phyloP scores from a whole-genome alignment of 2,329 filamentous ascomycete genomes.

The Diatrype stigma region DNA sequence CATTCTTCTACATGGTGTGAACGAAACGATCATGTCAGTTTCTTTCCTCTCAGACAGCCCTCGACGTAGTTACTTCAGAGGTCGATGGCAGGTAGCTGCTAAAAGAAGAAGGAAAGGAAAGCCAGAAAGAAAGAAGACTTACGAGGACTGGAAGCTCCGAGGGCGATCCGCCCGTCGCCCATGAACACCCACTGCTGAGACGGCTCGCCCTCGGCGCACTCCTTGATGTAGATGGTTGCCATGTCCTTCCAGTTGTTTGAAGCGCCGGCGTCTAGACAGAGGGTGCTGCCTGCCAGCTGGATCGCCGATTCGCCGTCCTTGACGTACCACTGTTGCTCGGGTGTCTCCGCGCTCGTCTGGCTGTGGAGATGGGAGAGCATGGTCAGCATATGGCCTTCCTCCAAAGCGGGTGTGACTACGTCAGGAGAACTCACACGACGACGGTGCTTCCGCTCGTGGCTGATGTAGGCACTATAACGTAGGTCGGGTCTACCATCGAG shows the following conservation, averaged over 20 bases:
- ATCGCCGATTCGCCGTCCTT: slow-evolving; percentile 31
- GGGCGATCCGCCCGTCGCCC: background rate
- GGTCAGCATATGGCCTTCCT: background rate
- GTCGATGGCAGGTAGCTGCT: no score
- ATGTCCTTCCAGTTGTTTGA: background rate
- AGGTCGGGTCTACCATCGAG: slow-evolving; percentile 35
- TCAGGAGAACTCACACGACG: slow-evolving; percentile 28
- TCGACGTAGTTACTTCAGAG: no score
- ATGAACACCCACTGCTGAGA: background rate
- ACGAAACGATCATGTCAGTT: no score
- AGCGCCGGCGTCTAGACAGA: slow-evolving; percentile 37
- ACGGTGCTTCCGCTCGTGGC: slow-evolving; percentile 28
- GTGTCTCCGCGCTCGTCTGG: slow-evolving; percentile 26
- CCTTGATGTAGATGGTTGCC: background rate
- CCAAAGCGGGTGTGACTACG: background rate
- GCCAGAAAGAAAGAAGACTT: no score
- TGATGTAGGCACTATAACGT: slow-evolving; percentile 33
- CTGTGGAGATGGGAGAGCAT: slow-evolving; percentile 12
- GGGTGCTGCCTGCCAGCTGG: slow-evolving; percentile 32
- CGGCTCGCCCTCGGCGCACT: background rate
- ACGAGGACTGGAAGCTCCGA: background rate
- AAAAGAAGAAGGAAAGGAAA: background rate
- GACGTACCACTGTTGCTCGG: slow-evolving; percentile 39
- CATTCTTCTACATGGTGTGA: slow-evolving; percentile 31
- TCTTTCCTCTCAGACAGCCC: no score